Conservation (phyloP, 768 basidiomycete species). For the Boletus bicolor region DNA sequence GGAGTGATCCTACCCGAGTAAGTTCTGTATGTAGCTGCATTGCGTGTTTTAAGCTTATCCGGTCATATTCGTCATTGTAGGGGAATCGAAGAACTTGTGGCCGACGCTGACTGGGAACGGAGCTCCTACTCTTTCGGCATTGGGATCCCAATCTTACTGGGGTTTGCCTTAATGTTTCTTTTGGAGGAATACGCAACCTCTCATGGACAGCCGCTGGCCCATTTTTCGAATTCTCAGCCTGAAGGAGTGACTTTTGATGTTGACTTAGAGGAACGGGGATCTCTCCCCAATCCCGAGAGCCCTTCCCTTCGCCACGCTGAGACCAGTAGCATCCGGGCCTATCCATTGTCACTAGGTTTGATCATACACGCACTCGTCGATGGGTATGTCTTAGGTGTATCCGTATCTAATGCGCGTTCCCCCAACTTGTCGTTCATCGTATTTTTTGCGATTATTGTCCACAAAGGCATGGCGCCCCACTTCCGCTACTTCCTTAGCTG, state of each 20-base stretch:
- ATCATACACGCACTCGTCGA: constrained; percentile 88
- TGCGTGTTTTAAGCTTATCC: neutral
- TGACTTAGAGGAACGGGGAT: constrained; percentile 57
- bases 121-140: constrained; percentile 51
- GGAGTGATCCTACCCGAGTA: constrained; percentile 94
- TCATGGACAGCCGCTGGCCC: constrained; percentile 41
- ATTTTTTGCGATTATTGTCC: constrained; percentile 86
- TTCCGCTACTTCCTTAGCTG: constrained; percentile 1
- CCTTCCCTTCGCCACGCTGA: constrained; percentile 2
- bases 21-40: constrained; percentile 31
- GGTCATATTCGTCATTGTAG: constrained; percentile 35
- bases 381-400: constrained; percentile 88
- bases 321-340: constrained; percentile 40
- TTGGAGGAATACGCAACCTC: constrained; percentile 61
- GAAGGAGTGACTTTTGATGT: constrained; percentile 48
- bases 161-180: constrained; percentile 55
- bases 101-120: constrained; percentile 30
- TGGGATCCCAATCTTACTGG: constrained; percentile 60
- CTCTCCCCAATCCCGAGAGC: constrained; percentile 22
- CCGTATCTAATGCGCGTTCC: constrained; percentile 43
- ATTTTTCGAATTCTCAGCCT: constrained; percentile 12
- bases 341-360: constrained; percentile 80
- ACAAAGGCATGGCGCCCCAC: constrained; percentile 62
- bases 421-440: constrained; percentile 72
- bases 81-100: constrained; percentile 64